phyloP scores from a whole-genome alignment of 169 alveolate genomes.

The Cryptosporidium viatorum region DNA sequence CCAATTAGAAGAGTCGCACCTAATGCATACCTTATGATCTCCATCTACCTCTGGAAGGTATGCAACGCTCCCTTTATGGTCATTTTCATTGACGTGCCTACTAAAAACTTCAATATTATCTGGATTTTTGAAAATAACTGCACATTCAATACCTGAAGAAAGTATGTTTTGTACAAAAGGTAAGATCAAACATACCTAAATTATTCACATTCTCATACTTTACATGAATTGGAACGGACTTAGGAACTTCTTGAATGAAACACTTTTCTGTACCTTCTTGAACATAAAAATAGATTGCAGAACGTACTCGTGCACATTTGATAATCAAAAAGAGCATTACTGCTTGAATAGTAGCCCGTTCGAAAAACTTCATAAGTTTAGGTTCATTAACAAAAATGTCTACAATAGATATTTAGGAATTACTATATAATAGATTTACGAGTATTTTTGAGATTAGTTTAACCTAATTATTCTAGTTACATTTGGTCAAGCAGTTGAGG shows the following conservation, averaged over 20 bases:
- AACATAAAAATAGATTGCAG: constrained; percentile 76
- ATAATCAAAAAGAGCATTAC: background rate
- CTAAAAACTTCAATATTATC: constrained; percentile 76
- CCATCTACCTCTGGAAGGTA: constrained; percentile 77
- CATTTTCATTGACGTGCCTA: constrained; percentile 75
- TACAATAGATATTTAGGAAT: background rate
- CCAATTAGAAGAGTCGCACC: constrained; percentile 81
- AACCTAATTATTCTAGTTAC: background rate
- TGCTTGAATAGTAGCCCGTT: background rate
- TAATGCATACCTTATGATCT: constrained; percentile 78
- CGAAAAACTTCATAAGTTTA: background rate
- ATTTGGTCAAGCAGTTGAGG: constrained; percentile 13
- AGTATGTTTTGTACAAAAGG: background rate
- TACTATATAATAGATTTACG: background rate
- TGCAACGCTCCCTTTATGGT: constrained; percentile 76
- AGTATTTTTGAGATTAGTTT: background rate
- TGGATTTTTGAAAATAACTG: constrained; percentile 76
- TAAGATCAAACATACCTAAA: constrained; percentile 74
- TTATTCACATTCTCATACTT: constrained; percentile 77
- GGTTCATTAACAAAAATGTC: background rate
- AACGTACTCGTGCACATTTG: background rate
- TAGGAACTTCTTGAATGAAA: constrained; percentile 79
- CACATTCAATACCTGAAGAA: constrained; percentile 79
- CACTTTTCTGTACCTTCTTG: constrained; percentile 80
- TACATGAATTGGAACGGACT: constrained; percentile 74